phyloP scores from a whole-genome alignment of 163 green algal genomes.

The Scenedesmus sp. region DNA sequence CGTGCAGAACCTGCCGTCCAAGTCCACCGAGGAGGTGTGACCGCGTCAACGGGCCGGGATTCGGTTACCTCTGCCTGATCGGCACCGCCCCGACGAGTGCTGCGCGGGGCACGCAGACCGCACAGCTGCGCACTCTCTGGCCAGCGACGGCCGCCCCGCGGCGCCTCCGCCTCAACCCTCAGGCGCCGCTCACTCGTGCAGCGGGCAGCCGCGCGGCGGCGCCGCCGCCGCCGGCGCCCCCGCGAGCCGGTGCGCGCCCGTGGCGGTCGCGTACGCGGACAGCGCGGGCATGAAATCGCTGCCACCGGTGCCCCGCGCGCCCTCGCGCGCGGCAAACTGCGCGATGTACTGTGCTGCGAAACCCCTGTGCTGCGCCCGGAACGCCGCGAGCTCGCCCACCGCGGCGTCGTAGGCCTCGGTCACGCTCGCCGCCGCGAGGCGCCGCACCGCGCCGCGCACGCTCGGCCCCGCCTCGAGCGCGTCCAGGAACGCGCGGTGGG shows the following conservation, averaged over 20 bases:
- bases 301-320: constrained; percentile 48
- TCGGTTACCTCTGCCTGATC: too few species aligned
- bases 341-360: constrained; percentile 54
- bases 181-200: too few species aligned
- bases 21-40: constrained; percentile 38
- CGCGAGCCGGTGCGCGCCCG: constrained; percentile 28
- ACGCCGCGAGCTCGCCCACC: constrained; percentile 45
- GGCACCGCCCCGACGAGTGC: too few species aligned
- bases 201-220: too few species aligned
- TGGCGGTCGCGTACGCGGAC: constrained; percentile 42
- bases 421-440: constrained; percentile 1
- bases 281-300: constrained; percentile 57
- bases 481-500: constrained; percentile 46
- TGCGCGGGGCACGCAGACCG: too few species aligned
- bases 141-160: too few species aligned
- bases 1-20: constrained; percentile 38
- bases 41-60: too few species aligned
- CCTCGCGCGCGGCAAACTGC: constrained; percentile 22
- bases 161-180: too few species aligned
- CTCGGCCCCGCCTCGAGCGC: constrained; percentile 20
- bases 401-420: constrained; percentile 49
- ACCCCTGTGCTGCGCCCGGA: constrained; percentile 33
- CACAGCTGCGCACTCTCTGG: too few species aligned
- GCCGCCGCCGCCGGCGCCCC: too few species aligned
- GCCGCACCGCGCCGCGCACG: constrained; percentile 2